These are phyloP conservation scores for Pythium periplocum DNA, from an alignment of 352 stramenopile genomes.

Conservation along the genomic window DNA sequence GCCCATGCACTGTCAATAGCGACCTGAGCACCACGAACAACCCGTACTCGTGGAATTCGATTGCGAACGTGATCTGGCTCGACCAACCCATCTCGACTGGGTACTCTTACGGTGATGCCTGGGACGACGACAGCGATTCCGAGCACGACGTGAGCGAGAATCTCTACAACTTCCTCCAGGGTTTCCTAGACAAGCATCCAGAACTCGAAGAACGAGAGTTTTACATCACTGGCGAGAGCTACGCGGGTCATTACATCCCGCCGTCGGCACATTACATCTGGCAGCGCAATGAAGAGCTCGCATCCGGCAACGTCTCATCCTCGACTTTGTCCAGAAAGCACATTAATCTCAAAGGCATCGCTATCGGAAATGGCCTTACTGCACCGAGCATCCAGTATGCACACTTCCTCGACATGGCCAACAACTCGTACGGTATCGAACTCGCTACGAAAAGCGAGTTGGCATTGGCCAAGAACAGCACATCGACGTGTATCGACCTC, in stretches of 20 bases:
- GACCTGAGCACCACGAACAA: conserved; percentile 44
- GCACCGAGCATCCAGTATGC: conserved; percentile 23
- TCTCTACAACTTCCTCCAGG: conserved; percentile 70
- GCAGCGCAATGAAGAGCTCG: conserved; percentile 11
- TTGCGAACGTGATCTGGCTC: conserved; percentile 71
- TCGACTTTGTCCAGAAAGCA: background rate
- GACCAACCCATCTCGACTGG: conserved; percentile 63
- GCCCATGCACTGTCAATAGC: conserved; percentile 44
- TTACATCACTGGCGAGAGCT: conserved; percentile 66
- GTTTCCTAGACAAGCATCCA: conserved; percentile 51
- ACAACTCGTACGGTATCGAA: conserved; percentile 26
- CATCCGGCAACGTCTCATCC: background rate
- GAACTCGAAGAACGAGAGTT: conserved; percentile 40
- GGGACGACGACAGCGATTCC: conserved; percentile 32
- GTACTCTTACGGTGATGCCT: conserved; percentile 46
- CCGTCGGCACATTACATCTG: conserved; percentile 43
- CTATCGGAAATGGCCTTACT: conserved; percentile 52
- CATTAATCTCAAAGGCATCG: conserved; percentile 47
- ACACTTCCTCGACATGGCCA: conserved; percentile 21
- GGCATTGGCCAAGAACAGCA: conserved; percentile 2
- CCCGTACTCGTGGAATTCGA: conserved; percentile 51
- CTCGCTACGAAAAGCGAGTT: conserved; percentile 13
- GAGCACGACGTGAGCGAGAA: conserved; percentile 56
- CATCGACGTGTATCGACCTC: conserved; percentile 13
- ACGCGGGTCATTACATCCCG: conserved; percentile 63